Evolutionary conservation across 768 basidiomycete species (phyloP).

Genomic region (Trametes cubensis): DNA sequence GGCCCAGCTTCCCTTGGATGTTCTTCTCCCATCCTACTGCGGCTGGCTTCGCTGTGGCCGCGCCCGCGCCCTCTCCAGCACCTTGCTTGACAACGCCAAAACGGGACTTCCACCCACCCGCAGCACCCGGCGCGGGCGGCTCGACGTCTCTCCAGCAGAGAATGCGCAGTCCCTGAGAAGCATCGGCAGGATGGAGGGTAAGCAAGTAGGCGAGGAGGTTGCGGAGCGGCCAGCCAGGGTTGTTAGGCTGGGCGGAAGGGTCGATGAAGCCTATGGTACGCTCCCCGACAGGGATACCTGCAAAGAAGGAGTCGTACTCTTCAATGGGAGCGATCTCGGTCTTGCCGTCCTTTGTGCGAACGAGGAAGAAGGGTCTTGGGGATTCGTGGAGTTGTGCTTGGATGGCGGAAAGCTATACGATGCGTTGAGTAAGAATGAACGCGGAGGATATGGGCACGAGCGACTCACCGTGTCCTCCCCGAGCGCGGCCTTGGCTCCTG

Average conservation of each 20-base stretch:
- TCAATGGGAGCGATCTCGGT: slow-evolving; percentile 56
- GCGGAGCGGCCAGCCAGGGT: slow-evolving; percentile 81
- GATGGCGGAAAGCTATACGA: slow-evolving; percentile 53
- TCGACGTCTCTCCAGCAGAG: slow-evolving; percentile 80
- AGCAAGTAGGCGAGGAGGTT: slow-evolving; percentile 88
- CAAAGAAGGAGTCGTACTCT: slow-evolving; percentile 61
- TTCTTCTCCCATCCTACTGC: slow-evolving; percentile 98
- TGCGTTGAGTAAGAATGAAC: not conserved
- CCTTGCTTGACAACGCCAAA: slow-evolving; percentile 54
- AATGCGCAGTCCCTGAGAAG: slow-evolving; percentile 56
- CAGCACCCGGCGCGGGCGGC: slow-evolving; percentile 37
- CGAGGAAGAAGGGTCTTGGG: slow-evolving; percentile 62
- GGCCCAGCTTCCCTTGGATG: slow-evolving; percentile 80
- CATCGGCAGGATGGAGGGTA: slow-evolving; percentile 68
- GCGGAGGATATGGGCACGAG: not conserved
- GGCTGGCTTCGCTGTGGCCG: slow-evolving; percentile 41
- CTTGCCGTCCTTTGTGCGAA: slow-evolving; percentile 42
- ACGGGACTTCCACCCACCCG: slow-evolving; percentile 59
- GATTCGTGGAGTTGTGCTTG: slow-evolving; percentile 49
- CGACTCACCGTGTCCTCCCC: slow-evolving; percentile 44
- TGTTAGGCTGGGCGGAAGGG: slow-evolving; percentile 66
- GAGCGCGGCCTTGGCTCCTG: slow-evolving; percentile 48
- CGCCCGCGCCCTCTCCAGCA: slow-evolving; percentile 15
- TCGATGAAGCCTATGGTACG: slow-evolving; percentile 50
- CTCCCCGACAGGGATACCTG: slow-evolving; percentile 41